Evolutionary conservation across 1,284 basidiomycete genomes (phyloP).

Genomic region (Sanghuangporus weigelae): DNA sequence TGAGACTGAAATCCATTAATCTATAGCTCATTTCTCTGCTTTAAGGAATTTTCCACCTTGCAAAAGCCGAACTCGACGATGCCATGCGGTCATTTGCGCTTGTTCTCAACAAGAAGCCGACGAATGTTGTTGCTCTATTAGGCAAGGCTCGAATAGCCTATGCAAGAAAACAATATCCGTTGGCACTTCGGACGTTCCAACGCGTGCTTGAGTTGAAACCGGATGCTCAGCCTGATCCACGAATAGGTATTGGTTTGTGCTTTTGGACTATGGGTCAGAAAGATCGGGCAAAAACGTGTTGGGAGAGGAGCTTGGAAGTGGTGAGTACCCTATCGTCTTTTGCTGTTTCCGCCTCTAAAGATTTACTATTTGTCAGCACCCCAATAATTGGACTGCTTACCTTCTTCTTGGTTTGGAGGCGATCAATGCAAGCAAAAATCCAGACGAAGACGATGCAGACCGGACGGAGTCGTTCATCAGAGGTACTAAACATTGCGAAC

Average conservation of each 20-base stretch:
- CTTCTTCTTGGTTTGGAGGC: conserved; percentile 80
- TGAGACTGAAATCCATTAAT: conserved; percentile 17
- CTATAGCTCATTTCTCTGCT: conserved; percentile 8
- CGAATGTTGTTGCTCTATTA: conserved; percentile 75
- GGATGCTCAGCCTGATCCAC: conserved; percentile 78
- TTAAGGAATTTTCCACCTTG: conserved; percentile 76
- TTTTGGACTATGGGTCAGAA: conserved; percentile 84
- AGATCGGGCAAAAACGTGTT: conserved; percentile 74
- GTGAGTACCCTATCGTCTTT: conserved; percentile 40
- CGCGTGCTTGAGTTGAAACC: conserved; percentile 76
- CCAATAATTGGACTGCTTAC: conserved; percentile 68
- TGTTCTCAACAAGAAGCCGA: conserved; percentile 76
- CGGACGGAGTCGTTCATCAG: conserved; percentile 40
- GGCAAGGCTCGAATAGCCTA: conserved; percentile 86
- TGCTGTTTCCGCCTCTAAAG: conserved; percentile 3
- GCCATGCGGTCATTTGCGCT: conserved; percentile 76
- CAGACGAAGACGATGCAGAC: conserved; percentile 51
- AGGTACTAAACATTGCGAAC: conserved; percentile 67
- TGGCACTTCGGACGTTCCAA: conserved; percentile 81
- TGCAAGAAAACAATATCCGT: conserved; percentile 68
- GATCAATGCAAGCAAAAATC: conserved; percentile 76
- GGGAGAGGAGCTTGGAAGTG: conserved; percentile 81
- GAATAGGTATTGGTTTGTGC: conserved; percentile 90
- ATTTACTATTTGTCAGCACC: conserved; percentile 46
- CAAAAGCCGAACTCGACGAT: conserved; percentile 72